These are phyloP conservation scores for Byssothecium circinans DNA, from an alignment of 2,329 filamentous ascomycete species.

Conservation along the genomic window DNA sequence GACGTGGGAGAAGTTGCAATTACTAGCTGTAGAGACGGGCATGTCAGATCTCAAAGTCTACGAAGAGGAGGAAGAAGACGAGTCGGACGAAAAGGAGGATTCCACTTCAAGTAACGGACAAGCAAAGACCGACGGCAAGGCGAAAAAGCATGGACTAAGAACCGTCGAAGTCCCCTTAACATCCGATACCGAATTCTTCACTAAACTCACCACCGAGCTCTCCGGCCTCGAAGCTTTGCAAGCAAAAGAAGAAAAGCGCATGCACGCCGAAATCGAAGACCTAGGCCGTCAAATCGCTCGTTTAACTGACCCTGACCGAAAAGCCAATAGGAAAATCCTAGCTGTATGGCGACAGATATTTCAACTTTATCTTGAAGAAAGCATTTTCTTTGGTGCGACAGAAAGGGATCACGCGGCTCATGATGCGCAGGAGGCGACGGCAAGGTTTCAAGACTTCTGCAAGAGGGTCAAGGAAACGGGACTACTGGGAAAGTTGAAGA, in stretches of 20 bases:
- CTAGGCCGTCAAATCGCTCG: constrained; percentile 67
- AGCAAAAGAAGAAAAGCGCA: constrained; percentile 62
- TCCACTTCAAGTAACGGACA: constrained; percentile 1
- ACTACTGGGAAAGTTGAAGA: constrained; percentile 63
- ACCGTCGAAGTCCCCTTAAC: constrained; percentile 73
- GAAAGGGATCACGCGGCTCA: constrained; percentile 71
- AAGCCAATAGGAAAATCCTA: constrained; percentile 65
- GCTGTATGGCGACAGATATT: constrained; percentile 80
- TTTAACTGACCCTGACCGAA: constrained; percentile 66
- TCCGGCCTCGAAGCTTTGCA: constrained; percentile 70
- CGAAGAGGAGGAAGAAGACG: constrained; percentile 27
- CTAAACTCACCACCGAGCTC: constrained; percentile 71
- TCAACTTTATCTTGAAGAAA: constrained; percentile 75
- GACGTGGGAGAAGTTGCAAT: constrained; percentile 65
- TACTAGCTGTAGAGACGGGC: constrained; percentile 56
- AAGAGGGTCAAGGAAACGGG: constrained; percentile 63
- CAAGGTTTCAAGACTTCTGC: constrained; percentile 72
- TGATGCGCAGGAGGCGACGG: constrained; percentile 65
- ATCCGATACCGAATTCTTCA: constrained; percentile 80
- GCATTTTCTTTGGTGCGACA: constrained; percentile 78
- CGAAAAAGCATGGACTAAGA: constrained; percentile 5
- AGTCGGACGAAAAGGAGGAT: constrained; percentile 10
- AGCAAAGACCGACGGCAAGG: not conserved
- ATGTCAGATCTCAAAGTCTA: constrained; percentile 43
- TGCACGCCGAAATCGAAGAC: constrained; percentile 64